Evolutionary conservation across 1,284 basidiomycete genomes (phyloP).

Genomic region (Thelephora terrestris): DNA sequence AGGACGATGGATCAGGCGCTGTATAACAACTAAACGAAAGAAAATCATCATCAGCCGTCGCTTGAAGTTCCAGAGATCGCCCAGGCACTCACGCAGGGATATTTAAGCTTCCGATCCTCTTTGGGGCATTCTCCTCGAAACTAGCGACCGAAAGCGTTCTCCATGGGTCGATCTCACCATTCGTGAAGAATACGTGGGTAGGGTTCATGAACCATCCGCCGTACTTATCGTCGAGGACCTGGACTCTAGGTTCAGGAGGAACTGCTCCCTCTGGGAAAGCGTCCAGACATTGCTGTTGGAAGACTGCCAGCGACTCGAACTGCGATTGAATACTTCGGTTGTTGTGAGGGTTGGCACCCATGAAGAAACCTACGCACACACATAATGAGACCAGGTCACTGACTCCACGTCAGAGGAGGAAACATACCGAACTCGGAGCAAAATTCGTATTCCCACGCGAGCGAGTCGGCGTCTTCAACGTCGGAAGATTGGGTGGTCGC

Average conservation of each 20-base stretch:
- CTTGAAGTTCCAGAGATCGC: too few relatives aligned
- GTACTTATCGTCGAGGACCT: constrained; percentile 34
- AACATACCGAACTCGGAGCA: too few relatives aligned
- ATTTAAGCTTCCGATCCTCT: constrained; percentile 26
- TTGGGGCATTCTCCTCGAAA: constrained; percentile 35
- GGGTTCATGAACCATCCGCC: constrained; percentile 42
- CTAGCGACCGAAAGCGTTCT: constrained; percentile 40
- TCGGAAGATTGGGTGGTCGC: too few relatives aligned
- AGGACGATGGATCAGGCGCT: constrained; percentile 23
- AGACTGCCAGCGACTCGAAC: too few relatives aligned
- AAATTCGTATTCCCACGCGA: too few relatives aligned
- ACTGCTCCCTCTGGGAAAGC: too few relatives aligned
- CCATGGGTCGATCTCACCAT: constrained; percentile 47
- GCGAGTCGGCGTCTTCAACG: too few relatives aligned
- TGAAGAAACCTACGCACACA: constrained; percentile 28
- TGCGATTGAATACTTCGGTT: too few relatives aligned
- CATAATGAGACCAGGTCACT: too few relatives aligned
- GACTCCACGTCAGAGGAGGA: too few relatives aligned
- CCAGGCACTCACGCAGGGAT: constrained; percentile 23
- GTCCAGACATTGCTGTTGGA: too few relatives aligned
- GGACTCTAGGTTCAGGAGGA: constrained; percentile 30
- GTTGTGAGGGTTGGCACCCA: constrained; percentile 34
- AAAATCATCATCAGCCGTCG: too few relatives aligned
- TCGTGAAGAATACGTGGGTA: constrained; percentile 37
- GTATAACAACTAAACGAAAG: constrained; percentile 17